Base-by-base conservation (phyloP, 2,329 filamentous ascomycete genomes). In the Colletotrichum gloeosporioides region DNA sequence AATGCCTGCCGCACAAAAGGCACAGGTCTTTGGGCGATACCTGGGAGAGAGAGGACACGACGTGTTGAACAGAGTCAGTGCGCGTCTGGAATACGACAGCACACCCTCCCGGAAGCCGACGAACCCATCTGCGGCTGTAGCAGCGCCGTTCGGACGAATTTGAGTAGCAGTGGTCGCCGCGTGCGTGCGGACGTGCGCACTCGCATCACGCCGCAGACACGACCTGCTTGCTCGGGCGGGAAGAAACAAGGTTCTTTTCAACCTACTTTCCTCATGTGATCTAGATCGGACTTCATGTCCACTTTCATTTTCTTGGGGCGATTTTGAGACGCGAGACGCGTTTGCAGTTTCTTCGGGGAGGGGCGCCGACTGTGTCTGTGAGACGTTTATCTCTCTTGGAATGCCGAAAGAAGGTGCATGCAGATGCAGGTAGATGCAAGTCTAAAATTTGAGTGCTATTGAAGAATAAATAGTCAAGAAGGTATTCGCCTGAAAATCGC, bases 1-100 rank as follows among this genome's bases (percentile, higher is more conserved):
- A 22, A 84, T 85, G 84, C 63, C 76, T 1, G 7, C 72, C 4
- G 64, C 80, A 55, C 77, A 83, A 32, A 81, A 82, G 31, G 25
- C 79, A 3, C 68, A 72, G 0, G 79, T 72, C 16, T 84, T 83
- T 73, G 79, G 75, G 3, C 77, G 70, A 16, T 69, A 82, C 3
- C 64, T 87, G 57, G 27, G 34, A n/a, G 57, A 63, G 36, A 15
- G 27, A 15, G 22, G 15, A 29, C 66, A 22, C 25, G 27, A n/a
- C 15, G 61, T 77, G 15, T 8, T 65, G 31, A 69, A 71, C 61
- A 69, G 65, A 25, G 70, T 77, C 65, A 77, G 31, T 64, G 62
- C 71, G 31, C 44, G 62, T 62, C 44, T 78, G 32, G 69, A 64
- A 36, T 62, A 69, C 39, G 32, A 39, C 31, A 18, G 27, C 34